Percentiles rank a stretch among this genome's conserved stretches.
Evolutionary conservation across 805 yeast genomes (phyloP).

Genomic region (Cyberlindnera suaveolens): DNA sequence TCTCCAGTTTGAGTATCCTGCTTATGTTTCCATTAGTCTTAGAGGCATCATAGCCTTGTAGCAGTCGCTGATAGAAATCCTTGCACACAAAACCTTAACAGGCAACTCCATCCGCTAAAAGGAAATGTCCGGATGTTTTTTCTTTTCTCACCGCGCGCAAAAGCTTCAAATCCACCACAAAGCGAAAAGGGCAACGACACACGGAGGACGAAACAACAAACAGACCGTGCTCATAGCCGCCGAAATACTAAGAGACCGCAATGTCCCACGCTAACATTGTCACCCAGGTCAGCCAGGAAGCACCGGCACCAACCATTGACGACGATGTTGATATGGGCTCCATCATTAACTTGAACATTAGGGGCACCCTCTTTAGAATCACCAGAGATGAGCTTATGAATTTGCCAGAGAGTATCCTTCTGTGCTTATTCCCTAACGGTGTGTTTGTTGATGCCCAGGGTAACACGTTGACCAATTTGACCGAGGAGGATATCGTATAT

Average conservation of each 20-base stretch:
- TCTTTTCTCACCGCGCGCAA: too few relatives aligned
- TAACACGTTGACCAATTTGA: slow-evolving; percentile 67
- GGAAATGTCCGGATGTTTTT: too few relatives aligned
- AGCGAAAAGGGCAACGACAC: too few relatives aligned
- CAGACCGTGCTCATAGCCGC: too few relatives aligned
- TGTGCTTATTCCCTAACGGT: slow-evolving; percentile 87
- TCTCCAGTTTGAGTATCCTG: too few relatives aligned
- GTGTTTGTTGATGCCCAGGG: slow-evolving; percentile 76
- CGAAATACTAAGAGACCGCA: not conserved
- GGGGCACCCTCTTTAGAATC: slow-evolving; percentile 69
- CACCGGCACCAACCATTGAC: slow-evolving; percentile 12
- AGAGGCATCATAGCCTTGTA: too few relatives aligned
- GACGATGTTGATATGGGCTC: slow-evolving; percentile 44
- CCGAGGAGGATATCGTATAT: slow-evolving; percentile 73
- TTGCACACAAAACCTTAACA: too few relatives aligned
- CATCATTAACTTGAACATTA: slow-evolving; percentile 67
- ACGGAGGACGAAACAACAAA: too few relatives aligned
- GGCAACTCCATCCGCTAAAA: too few relatives aligned
- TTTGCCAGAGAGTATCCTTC: slow-evolving; percentile 81
- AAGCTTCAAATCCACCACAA: too few relatives aligned
- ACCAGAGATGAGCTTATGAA: slow-evolving; percentile 87
- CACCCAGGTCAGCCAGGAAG: slow-evolving; percentile 61
- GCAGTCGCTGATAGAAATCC: too few relatives aligned
- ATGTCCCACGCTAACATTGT: slow-evolving; percentile 38
- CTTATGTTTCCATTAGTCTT: too few relatives aligned